A percentile compares a stretch with the other conserved stretches of the same genome.
phyloP scores from a whole-genome alignment of 345 rosid species.

The Aurinia saxatilis region DNA sequence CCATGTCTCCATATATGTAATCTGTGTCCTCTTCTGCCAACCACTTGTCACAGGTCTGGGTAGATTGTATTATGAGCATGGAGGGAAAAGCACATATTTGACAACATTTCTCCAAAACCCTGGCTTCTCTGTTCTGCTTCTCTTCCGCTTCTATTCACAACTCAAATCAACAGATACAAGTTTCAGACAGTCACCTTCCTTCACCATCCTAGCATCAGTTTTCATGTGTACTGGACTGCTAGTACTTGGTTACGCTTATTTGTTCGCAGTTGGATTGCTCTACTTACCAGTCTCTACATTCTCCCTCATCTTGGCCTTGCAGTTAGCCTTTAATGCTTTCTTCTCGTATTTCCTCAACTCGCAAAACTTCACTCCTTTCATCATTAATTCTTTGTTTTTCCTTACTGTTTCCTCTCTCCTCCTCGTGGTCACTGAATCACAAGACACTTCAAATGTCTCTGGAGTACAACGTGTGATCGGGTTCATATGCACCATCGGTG shows the following conservation, averaged over 20 bases:
- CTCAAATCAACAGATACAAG: background rate
- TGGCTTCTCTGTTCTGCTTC: slow-evolving; percentile 50
- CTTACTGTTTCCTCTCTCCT: slow-evolving; percentile 44
- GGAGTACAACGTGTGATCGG: slow-evolving; percentile 26
- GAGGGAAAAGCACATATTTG: slow-evolving; percentile 46
- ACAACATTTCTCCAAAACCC: slow-evolving; percentile 33
- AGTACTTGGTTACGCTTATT: slow-evolving; percentile 21
- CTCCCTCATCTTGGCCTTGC: slow-evolving; percentile 37
- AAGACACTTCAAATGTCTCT: slow-evolving; percentile 5
- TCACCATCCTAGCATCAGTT: slow-evolving; percentile 15
- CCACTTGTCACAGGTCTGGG: slow-evolving; percentile 35
- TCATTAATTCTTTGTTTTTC: slow-evolving; percentile 36
- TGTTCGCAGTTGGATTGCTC: slow-evolving; percentile 40
- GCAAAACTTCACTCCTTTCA: slow-evolving; percentile 40
- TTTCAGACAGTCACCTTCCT: background rate
- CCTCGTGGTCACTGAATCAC: slow-evolving; percentile 25
- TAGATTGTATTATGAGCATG: slow-evolving; percentile 41
- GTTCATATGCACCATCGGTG: slow-evolving; percentile 39
- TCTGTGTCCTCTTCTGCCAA: slow-evolving; percentile 36
- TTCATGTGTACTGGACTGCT: slow-evolving; percentile 33
- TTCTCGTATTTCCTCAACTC: slow-evolving; percentile 46
- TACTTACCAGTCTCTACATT: slow-evolving; percentile 52
- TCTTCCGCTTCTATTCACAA: slow-evolving; percentile 29
- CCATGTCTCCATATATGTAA: slow-evolving; percentile 21
- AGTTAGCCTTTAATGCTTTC: slow-evolving; percentile 43